Evolutionary conservation across 2,329 filamentous ascomycete species (phyloP), one percentile per base, ranked within the genome.

Genomic region (Talaromyces sp.): DNA sequence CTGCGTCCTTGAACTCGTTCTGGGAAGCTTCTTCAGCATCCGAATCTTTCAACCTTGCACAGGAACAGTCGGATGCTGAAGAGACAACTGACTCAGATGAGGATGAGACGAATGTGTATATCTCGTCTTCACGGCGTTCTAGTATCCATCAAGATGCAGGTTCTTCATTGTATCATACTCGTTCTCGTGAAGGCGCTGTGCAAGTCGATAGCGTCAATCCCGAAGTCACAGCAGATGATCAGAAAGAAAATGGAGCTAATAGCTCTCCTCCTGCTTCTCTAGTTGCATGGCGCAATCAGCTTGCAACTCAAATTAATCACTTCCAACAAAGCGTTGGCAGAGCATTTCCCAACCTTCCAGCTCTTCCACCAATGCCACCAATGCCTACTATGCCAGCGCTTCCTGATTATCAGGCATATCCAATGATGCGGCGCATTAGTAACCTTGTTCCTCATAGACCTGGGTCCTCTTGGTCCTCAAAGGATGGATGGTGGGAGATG

Each of bases 281-380:
- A 66, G 79, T 84, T 51, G 88, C 87, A 13, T 82, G 90, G 74
- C 85, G 87, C 65, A 88, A 91, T 56, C 88, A 92, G 59, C 74
- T 93, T 19, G 80, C 86, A 25, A 81, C 86, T 17, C 89, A 91
- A 67, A 80, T 92, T 50, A 86, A 92, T 58, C 86, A 91, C 59
- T 81, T 92, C 66, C 89, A 91, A 67, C 86, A 90, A 68, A 84
- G 80, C 46, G 81, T 90, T 77, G 80, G 83, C 36, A 77, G 85
- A 70, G 81, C 85, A 46, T 78, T 89, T 65, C 86, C 87, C 52
- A 87, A 87, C 59, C 73, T 87, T 15, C 75, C 75, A 35, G 71
- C 73, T 33, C 80, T 84, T 15, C 83, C 84, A 75, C 80, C 81
- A 37, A 85, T 88, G 75, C 82, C 84, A 1, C 80, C 80, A 36